Evolutionary conservation across 352 stramenopile species (phyloP), one percentile per base, ranked within the genome.

Genomic region (Globisporangium irregulare): DNA sequence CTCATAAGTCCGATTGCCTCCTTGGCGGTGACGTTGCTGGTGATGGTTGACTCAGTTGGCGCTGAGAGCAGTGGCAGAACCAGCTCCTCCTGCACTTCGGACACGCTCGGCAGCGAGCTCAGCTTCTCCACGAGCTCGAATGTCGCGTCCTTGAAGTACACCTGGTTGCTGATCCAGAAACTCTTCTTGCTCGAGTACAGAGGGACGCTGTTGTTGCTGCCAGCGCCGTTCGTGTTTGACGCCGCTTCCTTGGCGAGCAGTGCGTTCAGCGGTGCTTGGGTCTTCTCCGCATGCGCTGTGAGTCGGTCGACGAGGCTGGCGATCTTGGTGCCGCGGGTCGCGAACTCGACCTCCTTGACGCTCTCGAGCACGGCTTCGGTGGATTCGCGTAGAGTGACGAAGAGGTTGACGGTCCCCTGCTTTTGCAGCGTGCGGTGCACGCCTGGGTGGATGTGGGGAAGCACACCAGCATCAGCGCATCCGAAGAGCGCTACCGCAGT

Each of bases 151-250:
- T 77, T 41, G 36, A 82, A 68, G 65, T 59, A 65, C 43, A 76
- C 67, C 62, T 73, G 68, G 69, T 77, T 78, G 22, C 24, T 65
- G 65, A 80, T 76, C 75, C 75, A 82, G 58, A 69, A 74, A 10
- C 53, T 34, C 24, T 3, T 58, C 32, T 9, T 58, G 25, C 25
- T 15, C 12, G 51, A 57, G 24, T 57, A 57, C 1, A 57, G 24
- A 18, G 51, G 24, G 1, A 20, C 9, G 1, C 22, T 14, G 46
- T 0, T 53, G 46, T 15, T 53, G 46, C 15, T 53, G 12, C 10
- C 3, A 15, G 6, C 25, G 24, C 51, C 5, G 34, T 27, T 57
- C 51, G 51, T n/a, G n/a, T 57, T 34, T 20, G 22, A 57, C 9
- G 20, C 24, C 1, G 24, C 8, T 36, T 57, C 51, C 22, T 57